A percentile compares a stretch with the other conserved stretches of the same genome.
Evolutionary conservation across 495 filamentous ascomycete species (phyloP).

Genomic region (Lepidopterella palustris): DNA sequence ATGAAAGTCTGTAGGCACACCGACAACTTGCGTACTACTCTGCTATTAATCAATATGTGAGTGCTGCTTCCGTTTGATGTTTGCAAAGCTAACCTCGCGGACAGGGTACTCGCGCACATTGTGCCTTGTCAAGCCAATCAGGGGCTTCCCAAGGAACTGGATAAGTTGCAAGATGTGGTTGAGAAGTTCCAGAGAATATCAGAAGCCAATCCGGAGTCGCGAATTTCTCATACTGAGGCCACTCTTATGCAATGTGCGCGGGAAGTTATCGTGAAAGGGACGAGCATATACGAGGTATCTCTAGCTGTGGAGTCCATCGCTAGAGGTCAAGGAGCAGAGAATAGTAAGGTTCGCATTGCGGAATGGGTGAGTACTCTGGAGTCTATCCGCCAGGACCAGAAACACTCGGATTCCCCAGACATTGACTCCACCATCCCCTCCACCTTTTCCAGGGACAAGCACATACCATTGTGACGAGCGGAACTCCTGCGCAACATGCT

Average conservation of each 20-base stretch:
- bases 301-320: conserved; percentile 4
- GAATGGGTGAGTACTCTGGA: conserved; percentile 18
- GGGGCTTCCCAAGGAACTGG: conserved; percentile 11
- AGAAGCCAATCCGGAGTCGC: conserved; percentile 10
- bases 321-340: conserved; percentile 11
- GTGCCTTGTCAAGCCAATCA: conserved; percentile 10
- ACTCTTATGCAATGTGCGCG: conserved; percentile 14
- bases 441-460: conserved; percentile 13
- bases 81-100: conserved; percentile 8
- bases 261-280: conserved; percentile 15
- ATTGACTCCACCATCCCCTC: not conserved
- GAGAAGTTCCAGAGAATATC: conserved; percentile 19
- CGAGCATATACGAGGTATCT: conserved; percentile 8
- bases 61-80: conserved; percentile 4
- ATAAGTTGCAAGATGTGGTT: conserved; percentile 11
- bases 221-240: conserved; percentile 14
- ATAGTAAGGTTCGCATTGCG: conserved; percentile 13
- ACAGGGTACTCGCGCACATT: conserved; percentile 12
- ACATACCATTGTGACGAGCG: conserved; percentile 20
- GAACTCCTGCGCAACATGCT: conserved; percentile 20
- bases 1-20: conserved; percentile 13
- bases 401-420: conserved; percentile 9
- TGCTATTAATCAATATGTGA: conserved; percentile 23
- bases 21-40: conserved; percentile 15
- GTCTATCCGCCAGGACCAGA: conserved; percentile 11